phyloP scores from a whole-genome alignment of 2,329 filamentous ascomycete species.

The Sarocladium strictum region DNA sequence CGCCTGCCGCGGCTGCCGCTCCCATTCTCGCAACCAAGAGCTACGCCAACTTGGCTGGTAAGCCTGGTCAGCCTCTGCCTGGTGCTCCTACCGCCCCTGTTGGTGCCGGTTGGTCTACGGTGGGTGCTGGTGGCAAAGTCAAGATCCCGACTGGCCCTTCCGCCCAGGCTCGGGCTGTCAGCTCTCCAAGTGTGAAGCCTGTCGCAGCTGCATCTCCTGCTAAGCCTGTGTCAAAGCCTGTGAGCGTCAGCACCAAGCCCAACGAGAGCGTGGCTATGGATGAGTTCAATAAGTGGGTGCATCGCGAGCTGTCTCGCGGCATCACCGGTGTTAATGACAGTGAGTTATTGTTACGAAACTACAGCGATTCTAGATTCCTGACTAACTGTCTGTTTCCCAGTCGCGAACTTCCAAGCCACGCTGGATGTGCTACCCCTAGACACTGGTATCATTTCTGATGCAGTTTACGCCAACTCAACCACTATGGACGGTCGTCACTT shows the following conservation, averaged over 20 bases:
- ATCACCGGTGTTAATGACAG: conserved; percentile 48
- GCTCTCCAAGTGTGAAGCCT: conserved; percentile 36
- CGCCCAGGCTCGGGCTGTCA: conserved; percentile 40
- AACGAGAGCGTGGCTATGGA: conserved; percentile 57
- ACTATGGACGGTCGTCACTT: conserved; percentile 93
- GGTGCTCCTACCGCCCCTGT: conserved; percentile 32
- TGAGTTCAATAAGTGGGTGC: conserved; percentile 92
- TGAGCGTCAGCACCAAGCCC: conserved; percentile 31
- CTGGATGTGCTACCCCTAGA: conserved; percentile 74
- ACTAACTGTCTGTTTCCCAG: conserved; percentile 40
- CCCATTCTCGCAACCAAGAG: conserved; percentile 64
- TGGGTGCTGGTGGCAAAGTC: conserved; percentile 87
- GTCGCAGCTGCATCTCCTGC: conserved; percentile 30
- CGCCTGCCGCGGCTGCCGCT: conserved; percentile 40
- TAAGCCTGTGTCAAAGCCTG: conserved; percentile 47
- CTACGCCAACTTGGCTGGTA: conserved; percentile 90
- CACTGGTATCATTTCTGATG: conserved; percentile 77
- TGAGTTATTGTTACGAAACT: conserved; percentile 29
- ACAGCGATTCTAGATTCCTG: not conserved
- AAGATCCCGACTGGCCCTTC: conserved; percentile 63
- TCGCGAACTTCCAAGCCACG: conserved; percentile 73
- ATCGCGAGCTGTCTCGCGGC: conserved; percentile 70
- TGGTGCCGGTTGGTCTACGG: conserved; percentile 77
- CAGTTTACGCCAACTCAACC: conserved; percentile 78
- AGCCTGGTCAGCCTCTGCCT: conserved; percentile 43